A percentile compares a stretch with the other conserved stretches of the same genome.
Conservation (phyloP, 2,329 filamentous ascomycete genomes). For the Talaromyces funiculosus region DNA sequence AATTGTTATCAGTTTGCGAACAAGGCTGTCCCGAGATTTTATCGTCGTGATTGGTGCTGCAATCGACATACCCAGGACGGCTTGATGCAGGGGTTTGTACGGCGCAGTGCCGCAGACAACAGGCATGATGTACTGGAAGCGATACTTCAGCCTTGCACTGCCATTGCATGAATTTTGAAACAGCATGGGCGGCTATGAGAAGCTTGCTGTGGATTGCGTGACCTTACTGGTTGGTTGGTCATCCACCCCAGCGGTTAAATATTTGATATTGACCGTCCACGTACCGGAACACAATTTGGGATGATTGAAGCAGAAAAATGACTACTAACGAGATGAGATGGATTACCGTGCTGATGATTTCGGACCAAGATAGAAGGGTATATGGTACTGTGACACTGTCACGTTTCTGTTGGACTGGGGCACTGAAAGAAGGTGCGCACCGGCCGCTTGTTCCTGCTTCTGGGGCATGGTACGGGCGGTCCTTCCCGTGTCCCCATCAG, state of each 20-base stretch:
- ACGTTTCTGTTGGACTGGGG: background rate
- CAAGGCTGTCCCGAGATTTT: background rate
- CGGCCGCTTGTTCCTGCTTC: background rate
- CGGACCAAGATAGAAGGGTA: background rate
- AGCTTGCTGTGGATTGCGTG: background rate
- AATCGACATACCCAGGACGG: background rate
- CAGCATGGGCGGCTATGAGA: background rate
- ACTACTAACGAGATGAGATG: background rate
- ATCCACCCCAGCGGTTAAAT: background rate
- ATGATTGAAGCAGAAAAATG: background rate
- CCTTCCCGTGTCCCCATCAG: background rate
- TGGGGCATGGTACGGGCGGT: background rate
- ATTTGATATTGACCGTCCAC: background rate
- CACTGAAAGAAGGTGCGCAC: background rate
- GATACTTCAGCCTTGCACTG: slow-evolving; percentile 7
- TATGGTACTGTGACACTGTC: background rate
- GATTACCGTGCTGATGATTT: background rate
- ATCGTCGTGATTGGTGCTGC: background rate
- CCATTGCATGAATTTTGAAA: background rate
- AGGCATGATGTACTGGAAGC: background rate
- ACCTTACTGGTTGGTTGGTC: background rate
- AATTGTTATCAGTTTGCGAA: too few species aligned
- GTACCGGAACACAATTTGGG: background rate
- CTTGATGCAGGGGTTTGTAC: background rate
- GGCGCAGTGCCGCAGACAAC: background rate